Conservation (phyloP, 1,284 basidiomycete species). For the Agroathelia rolfsii region DNA sequence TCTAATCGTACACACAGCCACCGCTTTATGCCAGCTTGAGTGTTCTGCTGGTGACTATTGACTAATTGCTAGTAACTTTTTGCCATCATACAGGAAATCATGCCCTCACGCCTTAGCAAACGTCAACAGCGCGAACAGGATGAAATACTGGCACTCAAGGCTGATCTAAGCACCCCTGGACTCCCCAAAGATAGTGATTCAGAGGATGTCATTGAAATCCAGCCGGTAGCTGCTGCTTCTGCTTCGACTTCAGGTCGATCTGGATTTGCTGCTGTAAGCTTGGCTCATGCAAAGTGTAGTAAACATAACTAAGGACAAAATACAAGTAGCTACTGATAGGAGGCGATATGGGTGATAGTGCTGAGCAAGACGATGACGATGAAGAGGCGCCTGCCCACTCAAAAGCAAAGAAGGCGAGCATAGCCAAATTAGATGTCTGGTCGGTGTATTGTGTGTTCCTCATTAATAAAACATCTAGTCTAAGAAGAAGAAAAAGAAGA, state of each 20-base stretch:
- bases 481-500: slow-evolving; percentile 50
- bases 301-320: slow-evolving; percentile 7
- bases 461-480: slow-evolving; percentile 14
- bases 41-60: too few species aligned
- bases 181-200: slow-evolving; percentile 17
- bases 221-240: slow-evolving; percentile 14
- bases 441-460: slow-evolving; percentile 1
- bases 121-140: slow-evolving; percentile 79
- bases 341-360: slow-evolving; percentile 29
- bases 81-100: too few species aligned
- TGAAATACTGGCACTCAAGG: slow-evolving; percentile 52
- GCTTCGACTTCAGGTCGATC: slow-evolving; percentile 17
- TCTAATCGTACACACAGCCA: too few species aligned
- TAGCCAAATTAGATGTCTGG: slow-evolving; percentile 2
- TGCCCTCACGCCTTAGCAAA: slow-evolving; percentile 74
- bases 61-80: too few species aligned
- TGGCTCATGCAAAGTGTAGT: slow-evolving; percentile 10
- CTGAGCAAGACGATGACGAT: too few species aligned
- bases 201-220: slow-evolving; percentile 18
- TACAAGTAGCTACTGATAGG: slow-evolving; percentile 23
- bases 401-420: slow-evolving; percentile 36
- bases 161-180: slow-evolving; percentile 14
- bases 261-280: slow-evolving; percentile 54
- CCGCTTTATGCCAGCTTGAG: too few species aligned
- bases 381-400: too few species aligned